Evolutionary conservation across 2,329 filamentous ascomycete species (phyloP).

Genomic region (Chrysoporthe deuterocubensis): DNA sequence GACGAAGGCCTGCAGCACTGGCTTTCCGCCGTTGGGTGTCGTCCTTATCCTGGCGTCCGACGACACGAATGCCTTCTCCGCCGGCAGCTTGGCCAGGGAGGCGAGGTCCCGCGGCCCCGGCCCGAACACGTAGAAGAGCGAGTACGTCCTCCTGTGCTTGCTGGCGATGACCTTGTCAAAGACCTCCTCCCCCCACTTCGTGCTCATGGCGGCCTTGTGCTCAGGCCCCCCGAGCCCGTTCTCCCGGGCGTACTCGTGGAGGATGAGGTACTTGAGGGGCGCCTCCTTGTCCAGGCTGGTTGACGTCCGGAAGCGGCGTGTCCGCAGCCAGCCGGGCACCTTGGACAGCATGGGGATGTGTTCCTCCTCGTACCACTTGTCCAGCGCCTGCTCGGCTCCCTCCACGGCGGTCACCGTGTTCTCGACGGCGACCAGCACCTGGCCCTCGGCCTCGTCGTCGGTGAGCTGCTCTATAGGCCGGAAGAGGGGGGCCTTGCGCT

Average conservation of each 20-base stretch:
- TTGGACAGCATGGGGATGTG: slow-evolving; percentile 73
- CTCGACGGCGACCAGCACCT: slow-evolving; percentile 65
- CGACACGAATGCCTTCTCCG: slow-evolving; percentile 54
- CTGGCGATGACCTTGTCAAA: slow-evolving; percentile 61
- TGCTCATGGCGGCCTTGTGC: slow-evolving; percentile 65
- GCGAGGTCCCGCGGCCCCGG: slow-evolving; percentile 71
- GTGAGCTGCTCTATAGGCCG: slow-evolving; percentile 62
- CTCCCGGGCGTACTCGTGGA: slow-evolving; percentile 72
- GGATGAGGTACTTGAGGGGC: slow-evolving; percentile 62
- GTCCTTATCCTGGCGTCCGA: slow-evolving; percentile 61
- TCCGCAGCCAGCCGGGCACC: slow-evolving; percentile 79
- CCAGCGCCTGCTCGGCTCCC: slow-evolving; percentile 54
- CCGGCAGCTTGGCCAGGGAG: slow-evolving; percentile 55
- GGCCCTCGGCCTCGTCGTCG: slow-evolving; percentile 61
- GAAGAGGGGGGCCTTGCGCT: slow-evolving; percentile 60
- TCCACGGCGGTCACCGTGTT: slow-evolving; percentile 58
- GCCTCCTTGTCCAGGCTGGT: slow-evolving; percentile 62
- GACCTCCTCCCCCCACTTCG: slow-evolving; percentile 64
- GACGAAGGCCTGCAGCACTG: slow-evolving; percentile 69
- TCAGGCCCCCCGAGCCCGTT: slow-evolving; percentile 71
- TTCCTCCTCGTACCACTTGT: slow-evolving; percentile 77
- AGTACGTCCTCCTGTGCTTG: slow-evolving; percentile 65
- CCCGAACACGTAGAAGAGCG: slow-evolving; percentile 80
- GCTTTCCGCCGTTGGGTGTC: slow-evolving; percentile 47
- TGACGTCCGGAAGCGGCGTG: slow-evolving; percentile 67